Base-by-base conservation (phyloP, 2,329 filamentous ascomycete genomes). In the Microsporum ferrugineum region DNA sequence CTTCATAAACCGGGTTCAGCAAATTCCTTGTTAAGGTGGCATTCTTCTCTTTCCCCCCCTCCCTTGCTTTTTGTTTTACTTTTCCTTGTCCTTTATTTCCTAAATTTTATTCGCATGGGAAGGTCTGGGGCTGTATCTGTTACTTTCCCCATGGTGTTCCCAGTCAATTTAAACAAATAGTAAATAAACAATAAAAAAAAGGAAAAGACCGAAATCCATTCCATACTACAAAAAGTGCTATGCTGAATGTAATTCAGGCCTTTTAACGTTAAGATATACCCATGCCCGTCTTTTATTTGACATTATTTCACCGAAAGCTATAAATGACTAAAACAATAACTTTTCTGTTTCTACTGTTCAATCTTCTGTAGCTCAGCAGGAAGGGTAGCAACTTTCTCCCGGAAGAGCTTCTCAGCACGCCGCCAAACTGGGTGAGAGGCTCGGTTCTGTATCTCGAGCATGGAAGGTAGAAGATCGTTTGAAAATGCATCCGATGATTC, bases 401-500 rank as follows among this genome's bases (percentile, higher is more conserved):
- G 77, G 78, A 92, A 96, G 60, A 95, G 78, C 76, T 89, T 86
- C 78, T 95, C 85, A 0, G 91, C 91, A 62, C 88, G 83, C 60
- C 83, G 80, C 91, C 91, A 96, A n/a, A 96, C 91, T 5, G 72
- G 72, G 10, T 85, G 80, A 23, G 81, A 87, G 62, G 81, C 77
- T 71, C 89, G 84, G 71, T 94, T 83, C 73, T 94, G 89, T 64
- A 96, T 80, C 63, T 85, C 81, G 63, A 94, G 75, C 66, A 96
- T 77, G 69, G 85, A 88, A 23, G 90, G 89, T 69, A 95, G 78
- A 66, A 96, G 78, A 56, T 88, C 87, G 58, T 82, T 78, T 72
- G 86, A 89, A 77, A 95, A 96, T 23, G 86, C 86, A 76, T 96
- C 91, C 49, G 85, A 90, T 31, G 90, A 86, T 77, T 96, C 92